Percentiles rank a stretch among this genome's conserved stretches.
These are phyloP conservation scores for Ogataea populi-albae DNA, from an alignment of 805 yeast species.

Conservation along the genomic window DNA sequence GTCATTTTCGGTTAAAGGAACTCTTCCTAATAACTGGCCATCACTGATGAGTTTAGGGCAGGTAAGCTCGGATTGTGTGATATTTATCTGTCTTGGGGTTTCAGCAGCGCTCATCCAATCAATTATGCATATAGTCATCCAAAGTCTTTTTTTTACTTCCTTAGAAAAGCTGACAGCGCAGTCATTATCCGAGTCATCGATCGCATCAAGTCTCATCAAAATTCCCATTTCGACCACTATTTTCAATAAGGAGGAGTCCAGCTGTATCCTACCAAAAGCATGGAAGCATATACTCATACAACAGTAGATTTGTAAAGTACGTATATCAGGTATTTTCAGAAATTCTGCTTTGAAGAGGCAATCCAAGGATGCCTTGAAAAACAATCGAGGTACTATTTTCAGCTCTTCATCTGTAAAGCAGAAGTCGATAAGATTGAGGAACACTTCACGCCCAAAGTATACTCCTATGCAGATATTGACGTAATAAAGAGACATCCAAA, in stretches of 20 bases:
- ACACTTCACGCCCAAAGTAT: slow-evolving; percentile 5
- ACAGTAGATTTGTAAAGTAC: slow-evolving; percentile 8
- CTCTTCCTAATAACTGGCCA: too few species aligned
- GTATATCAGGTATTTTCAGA: slow-evolving; percentile 6
- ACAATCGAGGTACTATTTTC: slow-evolving; percentile 1
- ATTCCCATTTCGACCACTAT: slow-evolving; percentile 1
- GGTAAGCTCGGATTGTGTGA: slow-evolving; percentile 1
- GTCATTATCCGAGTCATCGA: slow-evolving; percentile 1
- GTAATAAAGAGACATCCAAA: slow-evolving; percentile 9
- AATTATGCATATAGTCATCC: slow-evolving; percentile 8
- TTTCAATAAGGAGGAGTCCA: slow-evolving; percentile 3
- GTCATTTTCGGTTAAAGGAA: too few species aligned
- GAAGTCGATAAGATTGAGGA: background rate
- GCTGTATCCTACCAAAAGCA: slow-evolving; percentile 4
- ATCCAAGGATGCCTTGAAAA: slow-evolving; percentile 7
- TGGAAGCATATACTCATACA: slow-evolving; percentile 10
- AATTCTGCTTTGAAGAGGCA: slow-evolving; percentile 11
- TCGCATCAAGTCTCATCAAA: slow-evolving; percentile 1
- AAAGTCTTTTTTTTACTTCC: slow-evolving; percentile 7
- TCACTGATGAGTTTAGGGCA: too few species aligned
- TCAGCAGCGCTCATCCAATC: slow-evolving; percentile 4
- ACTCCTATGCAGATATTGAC: slow-evolving; percentile 5
- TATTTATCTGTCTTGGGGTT: background rate
- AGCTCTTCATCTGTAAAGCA: slow-evolving; percentile 3
- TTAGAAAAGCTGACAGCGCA: background rate